These are phyloP conservation scores for Mycena vulgaris DNA, from an alignment of 768 basidiomycete species.

Conservation along the genomic window DNA sequence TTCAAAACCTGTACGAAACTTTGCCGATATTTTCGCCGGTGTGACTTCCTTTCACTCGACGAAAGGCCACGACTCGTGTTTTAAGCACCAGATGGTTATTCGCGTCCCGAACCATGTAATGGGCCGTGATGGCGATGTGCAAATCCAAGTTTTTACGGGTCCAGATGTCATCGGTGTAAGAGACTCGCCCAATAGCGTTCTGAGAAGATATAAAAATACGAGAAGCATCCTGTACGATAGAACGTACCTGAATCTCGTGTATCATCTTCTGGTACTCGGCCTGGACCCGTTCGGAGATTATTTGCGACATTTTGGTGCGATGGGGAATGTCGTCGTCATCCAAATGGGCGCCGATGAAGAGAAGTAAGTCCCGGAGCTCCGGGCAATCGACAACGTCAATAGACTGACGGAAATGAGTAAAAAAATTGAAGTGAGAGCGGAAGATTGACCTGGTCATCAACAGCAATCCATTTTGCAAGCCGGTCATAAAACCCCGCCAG, in stretches of 20 bases:
- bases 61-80: conserved; percentile 40
- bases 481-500: background rate
- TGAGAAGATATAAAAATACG: conserved; percentile 3
- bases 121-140: conserved; percentile 41
- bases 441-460: conserved; percentile 1
- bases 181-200: conserved; percentile 39
- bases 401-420: background rate
- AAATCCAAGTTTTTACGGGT: conserved; percentile 25
- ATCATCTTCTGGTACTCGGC: conserved; percentile 37
- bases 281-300: conserved; percentile 39
- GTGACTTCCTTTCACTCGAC: conserved; percentile 23
- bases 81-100: conserved; percentile 32
- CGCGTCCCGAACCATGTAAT: conserved; percentile 24
- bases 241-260: conserved; percentile 33
- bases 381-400: conserved; percentile 1
- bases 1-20: conserved; percentile 30
- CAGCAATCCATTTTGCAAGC: conserved; percentile 4
- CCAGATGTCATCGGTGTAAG: conserved; percentile 41
- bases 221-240: background rate
- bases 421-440: no score
- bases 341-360: background rate
- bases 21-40: conserved; percentile 34
- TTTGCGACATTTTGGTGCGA: conserved; percentile 9
- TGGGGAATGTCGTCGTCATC: background rate
- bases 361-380: background rate